Evolutionary conservation across 768 basidiomycete genomes (phyloP), one percentile per base, ranked within the genome.

Genomic region (Boletus tomentosulus): DNA sequence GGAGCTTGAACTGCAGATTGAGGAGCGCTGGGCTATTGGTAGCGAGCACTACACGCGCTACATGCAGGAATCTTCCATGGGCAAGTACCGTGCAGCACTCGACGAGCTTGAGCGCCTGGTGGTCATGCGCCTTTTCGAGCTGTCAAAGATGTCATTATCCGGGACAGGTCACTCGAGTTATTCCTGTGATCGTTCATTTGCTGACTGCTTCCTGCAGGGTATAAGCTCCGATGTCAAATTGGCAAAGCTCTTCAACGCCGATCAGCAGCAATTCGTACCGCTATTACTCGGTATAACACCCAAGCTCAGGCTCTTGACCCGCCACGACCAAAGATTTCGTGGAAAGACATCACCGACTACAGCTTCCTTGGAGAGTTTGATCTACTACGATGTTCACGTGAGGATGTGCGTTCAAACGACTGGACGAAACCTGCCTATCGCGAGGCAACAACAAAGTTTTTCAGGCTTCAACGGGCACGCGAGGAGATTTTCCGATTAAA

Each of bases 201-300:
- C 16, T 46, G 30, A 41, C 35, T 3, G 16, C 4, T 35, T 19
- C 31, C 46, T 27, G 35, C 31, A 70, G 71, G 66, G 0, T 73
- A 73, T 37, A 68, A 71, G 31, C 51, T 71, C 27, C 59, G 67
- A n/a, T 59, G 58, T 41, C 67, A 71, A 50, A 71, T 73, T 12
- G 53, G 64, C 2, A 70, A 73, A 50, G 66, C 58, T 0, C 50
- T 72, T 1, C 59, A 66, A 44, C 51, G 55, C 0, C 57, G 64
- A 12, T 66, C 59, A 2, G 50, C 65, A 15, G 65, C 69, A 2
- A 66, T 73, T 41, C 53, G 50, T 8, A 66, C 55, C n/a, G 66
- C 68, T 0, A 56, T 73, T 16, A 42, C 39, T 1, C 41, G 56
- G 30, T 71, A 70, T 57, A 73, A 71, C 46, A 37, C 35, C 0